phyloP scores from a whole-genome alignment of 2,329 filamentous ascomycete species.

The Keithomyces neogunnii region DNA sequence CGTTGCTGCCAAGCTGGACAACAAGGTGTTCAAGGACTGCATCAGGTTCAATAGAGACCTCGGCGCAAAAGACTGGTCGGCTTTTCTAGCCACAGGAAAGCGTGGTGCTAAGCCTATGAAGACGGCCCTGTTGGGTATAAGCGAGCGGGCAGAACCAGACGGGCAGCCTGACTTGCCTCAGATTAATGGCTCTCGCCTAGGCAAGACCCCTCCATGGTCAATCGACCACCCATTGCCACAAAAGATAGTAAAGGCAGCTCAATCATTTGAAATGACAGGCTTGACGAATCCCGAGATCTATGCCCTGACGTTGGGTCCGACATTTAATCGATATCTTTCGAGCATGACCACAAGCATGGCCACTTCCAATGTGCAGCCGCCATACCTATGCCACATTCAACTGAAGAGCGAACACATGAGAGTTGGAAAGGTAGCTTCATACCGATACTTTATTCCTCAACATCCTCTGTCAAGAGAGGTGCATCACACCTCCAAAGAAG shows the following conservation, averaged over 20 bases:
- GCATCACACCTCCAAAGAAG: neutral
- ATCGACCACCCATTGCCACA: slow-evolving; percentile 25
- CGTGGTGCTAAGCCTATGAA: slow-evolving; percentile 20
- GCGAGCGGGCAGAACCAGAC: slow-evolving; percentile 16
- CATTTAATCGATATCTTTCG: slow-evolving; percentile 28
- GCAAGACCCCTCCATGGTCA: slow-evolving; percentile 22
- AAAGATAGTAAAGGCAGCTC: slow-evolving; percentile 21
- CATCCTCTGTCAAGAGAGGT: neutral
- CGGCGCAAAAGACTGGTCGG: slow-evolving; percentile 46
- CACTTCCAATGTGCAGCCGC: slow-evolving; percentile 21
- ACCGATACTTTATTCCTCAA: slow-evolving; percentile 19
- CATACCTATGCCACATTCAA: slow-evolving; percentile 23
- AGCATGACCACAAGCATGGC: slow-evolving; percentile 27
- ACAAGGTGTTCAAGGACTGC: slow-evolving; percentile 52
- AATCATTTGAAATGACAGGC: slow-evolving; percentile 18
- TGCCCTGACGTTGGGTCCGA: slow-evolving; percentile 25
- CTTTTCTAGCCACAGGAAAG: slow-evolving; percentile 42
- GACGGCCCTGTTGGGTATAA: slow-evolving; percentile 12
- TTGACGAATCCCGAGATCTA: slow-evolving; percentile 29
- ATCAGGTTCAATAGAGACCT: slow-evolving; percentile 50
- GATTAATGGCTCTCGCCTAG: slow-evolving; percentile 7
- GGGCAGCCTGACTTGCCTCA: slow-evolving; percentile 7
- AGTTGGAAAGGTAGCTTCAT: slow-evolving; percentile 27
- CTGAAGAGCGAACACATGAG: slow-evolving; percentile 27
- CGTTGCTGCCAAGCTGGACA: slow-evolving; percentile 45